Conservation (phyloP, 768 basidiomycete species). For the Hericium rajendrae region DNA sequence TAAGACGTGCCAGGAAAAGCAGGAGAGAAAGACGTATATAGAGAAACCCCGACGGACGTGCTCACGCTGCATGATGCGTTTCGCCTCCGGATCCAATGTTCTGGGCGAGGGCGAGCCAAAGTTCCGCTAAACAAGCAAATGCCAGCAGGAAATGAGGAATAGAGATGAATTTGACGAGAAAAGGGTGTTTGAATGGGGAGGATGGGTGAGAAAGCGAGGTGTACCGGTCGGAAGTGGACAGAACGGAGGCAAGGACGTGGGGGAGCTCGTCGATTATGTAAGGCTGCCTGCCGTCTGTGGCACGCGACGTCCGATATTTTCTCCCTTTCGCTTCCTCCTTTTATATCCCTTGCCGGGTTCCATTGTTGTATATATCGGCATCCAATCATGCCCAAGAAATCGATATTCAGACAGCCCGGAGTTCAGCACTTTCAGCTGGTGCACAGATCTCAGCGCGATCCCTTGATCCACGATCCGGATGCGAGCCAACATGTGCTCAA, state of each 20-base stretch:
- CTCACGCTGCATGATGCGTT: conserved; percentile 59
- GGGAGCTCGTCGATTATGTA: not conserved
- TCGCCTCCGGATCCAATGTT: not conserved
- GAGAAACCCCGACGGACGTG: conserved; percentile 73
- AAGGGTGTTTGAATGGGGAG: not conserved
- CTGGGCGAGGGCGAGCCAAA: not conserved
- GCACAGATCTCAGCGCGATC: conserved; percentile 92
- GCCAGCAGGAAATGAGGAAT: not conserved
- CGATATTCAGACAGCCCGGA: conserved; percentile 83
- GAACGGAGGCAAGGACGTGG: not conserved
- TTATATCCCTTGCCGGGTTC: not conserved
- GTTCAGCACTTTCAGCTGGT: conserved; percentile 95
- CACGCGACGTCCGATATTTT: not conserved
- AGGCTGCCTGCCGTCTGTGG: not conserved
- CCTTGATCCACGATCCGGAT: conserved; percentile 88
- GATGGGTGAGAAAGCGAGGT: not conserved
- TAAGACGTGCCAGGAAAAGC: conserved; percentile 14
- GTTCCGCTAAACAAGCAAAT: not conserved
- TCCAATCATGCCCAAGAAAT: conserved; percentile 59
- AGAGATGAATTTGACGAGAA: not conserved
- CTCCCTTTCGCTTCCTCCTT: not conserved
- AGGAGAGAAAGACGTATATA: conserved; percentile 60
- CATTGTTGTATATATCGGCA: not conserved
- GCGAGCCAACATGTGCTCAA: conserved; percentile 87
- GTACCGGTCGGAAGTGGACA: not conserved